Base-by-base conservation (phyloP, 2,329 filamentous ascomycete genomes). In the Thielaviopsis ethacetica region DNA sequence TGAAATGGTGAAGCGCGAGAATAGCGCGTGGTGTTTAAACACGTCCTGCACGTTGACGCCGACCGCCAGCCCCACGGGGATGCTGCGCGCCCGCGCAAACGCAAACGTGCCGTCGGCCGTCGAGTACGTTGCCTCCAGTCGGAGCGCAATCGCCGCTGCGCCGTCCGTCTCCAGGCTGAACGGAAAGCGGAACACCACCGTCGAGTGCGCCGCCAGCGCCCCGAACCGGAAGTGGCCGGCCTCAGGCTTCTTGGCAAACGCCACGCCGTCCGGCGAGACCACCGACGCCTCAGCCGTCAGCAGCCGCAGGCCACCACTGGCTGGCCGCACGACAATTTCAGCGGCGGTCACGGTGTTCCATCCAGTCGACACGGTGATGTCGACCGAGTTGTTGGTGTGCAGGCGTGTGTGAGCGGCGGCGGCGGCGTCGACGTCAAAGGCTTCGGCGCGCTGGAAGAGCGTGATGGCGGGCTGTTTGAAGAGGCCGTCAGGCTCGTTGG, bases 21-120 rank as follows among this genome's bases (percentile, higher is more conserved):
- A 93, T 0, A 97, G 76, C 0, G 82, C 78, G 7, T 83, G 74
- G 63, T 88, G 82, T 68, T 95, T 95, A 75, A 97, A 97, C 27
- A 94, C 82, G 65, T 98, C 93, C 66, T 97, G 91, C 5, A 98
- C 93, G 64, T 97, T 97, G 62, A 98, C 93, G 2, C 91, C 91
- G 3, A 98, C 76, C 0, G 89, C 88, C 4, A 98, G 75, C 1
- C 86, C 79, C 1, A 93, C 85, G 2, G 84, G 79, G 21, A 94
- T 76, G 3, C 76, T 80, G 21, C 52, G 80, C 78, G 7, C 77
- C 76, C 17, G 78, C 80, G 17, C 81, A 78, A 67, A 84, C 85
- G 58, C 77, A 75, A 63, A 88, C 87, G 7, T 75, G 2, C 84
- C 86, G 2, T 80, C 72, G 0, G 81, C 75, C 0, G 87, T 91